Evolutionary conservation across 106 monocot genomes (phyloP).

Genomic region (Ottelia alismoides): DNA sequence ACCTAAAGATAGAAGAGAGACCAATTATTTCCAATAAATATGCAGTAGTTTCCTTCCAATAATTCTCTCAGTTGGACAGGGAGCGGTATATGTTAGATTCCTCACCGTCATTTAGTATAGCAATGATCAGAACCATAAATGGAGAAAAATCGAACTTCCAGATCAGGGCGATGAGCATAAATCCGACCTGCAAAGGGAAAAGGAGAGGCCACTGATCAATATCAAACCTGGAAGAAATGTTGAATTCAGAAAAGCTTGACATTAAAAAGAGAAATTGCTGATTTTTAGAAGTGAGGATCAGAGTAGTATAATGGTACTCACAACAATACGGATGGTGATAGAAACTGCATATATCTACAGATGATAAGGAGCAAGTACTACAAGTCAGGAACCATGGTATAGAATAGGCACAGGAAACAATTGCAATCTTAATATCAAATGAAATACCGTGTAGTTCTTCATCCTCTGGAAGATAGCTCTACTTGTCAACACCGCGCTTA

Average conservation of each 20-base stretch:
- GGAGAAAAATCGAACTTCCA: conserved; percentile 88
- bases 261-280: neutral
- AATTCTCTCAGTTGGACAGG: too few species aligned
- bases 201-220: neutral
- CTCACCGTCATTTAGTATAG: conserved; percentile 74
- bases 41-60: too few species aligned
- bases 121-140: conserved; percentile 89
- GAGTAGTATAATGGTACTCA: too few species aligned
- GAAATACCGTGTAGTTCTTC: too few species aligned
- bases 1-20: too few species aligned
- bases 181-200: conserved; percentile 36
- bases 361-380: conserved; percentile 19
- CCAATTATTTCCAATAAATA: too few species aligned
- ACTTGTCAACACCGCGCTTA: too few species aligned
- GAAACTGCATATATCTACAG: conserved; percentile 85
- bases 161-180: conserved; percentile 73
- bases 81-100: too few species aligned
- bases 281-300: too few species aligned
- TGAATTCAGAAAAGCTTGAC: neutral
- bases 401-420: conserved; percentile 30
- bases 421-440: conserved; percentile 29
- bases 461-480: too few species aligned
- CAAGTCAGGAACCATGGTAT: conserved; percentile 21
- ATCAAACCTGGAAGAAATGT: neutral
- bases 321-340: conserved; percentile 84